Percentiles rank a stretch among this genome's conserved stretches.
Conservation (phyloP, 73 alveolate species). For the Paramecium pentaurelia region DNA sequence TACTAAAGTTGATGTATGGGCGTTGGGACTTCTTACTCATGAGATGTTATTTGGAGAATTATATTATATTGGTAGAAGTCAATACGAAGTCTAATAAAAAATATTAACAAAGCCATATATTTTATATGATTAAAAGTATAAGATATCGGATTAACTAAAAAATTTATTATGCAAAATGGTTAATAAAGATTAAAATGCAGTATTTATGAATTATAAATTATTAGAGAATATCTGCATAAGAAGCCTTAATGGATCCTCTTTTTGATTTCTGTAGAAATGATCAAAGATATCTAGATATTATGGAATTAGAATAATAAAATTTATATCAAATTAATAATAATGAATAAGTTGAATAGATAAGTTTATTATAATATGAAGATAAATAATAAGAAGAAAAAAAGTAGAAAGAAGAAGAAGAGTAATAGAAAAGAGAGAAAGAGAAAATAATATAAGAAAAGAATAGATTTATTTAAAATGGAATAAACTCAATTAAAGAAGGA, state of each 20-base stretch:
- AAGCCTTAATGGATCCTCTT: background rate
- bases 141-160: background rate
- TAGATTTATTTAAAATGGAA: background rate
- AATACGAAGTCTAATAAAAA: slow-evolving; percentile 41
- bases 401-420: background rate
- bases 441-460: background rate
- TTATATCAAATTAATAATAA: background rate
- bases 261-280: background rate
- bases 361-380: background rate
- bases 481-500: background rate
- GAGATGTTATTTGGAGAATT: slow-evolving; percentile 44
- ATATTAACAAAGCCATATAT: slow-evolving; percentile 38
- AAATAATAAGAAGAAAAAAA: background rate
- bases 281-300: background rate
- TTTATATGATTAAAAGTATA: background rate
- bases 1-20: slow-evolving; percentile 55
- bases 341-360: background rate
- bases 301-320: background rate
- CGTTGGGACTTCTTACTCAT: slow-evolving; percentile 42
- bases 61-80: slow-evolving; percentile 49
- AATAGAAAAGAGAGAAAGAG: background rate
- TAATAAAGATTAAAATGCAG: background rate
- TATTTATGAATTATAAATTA: background rate
- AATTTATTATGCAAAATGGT: background rate
- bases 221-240: slow-evolving; percentile 6